Evolutionary conservation across 495 filamentous ascomycete genomes (phyloP), one percentile per base, ranked within the genome.

Genomic region (Penicillium desertorum): DNA sequence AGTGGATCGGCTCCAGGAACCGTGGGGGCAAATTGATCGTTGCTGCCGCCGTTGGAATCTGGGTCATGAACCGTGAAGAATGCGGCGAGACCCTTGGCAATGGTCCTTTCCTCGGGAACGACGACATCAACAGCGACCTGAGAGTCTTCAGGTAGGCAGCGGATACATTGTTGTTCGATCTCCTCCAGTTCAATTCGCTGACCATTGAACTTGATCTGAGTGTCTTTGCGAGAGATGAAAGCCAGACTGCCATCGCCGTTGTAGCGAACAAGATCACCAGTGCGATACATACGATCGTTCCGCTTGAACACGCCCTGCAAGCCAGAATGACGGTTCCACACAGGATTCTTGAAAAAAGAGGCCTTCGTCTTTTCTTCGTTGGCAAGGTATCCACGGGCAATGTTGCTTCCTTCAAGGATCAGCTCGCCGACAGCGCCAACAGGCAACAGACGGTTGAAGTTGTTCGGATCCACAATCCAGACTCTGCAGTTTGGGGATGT

Each of bases 121-220:
- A 80, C 71, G 4, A 80, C 60, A 29, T 80, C 79, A 36, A 79
- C 73, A 20, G 68, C 75, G 2, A 75, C 72, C 45, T 76, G 71
- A 7, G 69, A 70, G 10, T 68, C 62, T 7, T 64, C 51, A 10
- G 72, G 71, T 4, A 77, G 64, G 27, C 66, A 56, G 0, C 56
- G 56, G 5, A 63, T 45, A 30, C 74, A 78, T 30, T 85, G 80
- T 53, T 83, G 78, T 66, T 89, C 86, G 48, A 89, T 81, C 56
- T 89, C 86, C 19, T 78, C 81, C 10, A 88, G 67, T 54, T 89
- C 86, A 54, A 89, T 81, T 5, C 86, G 76, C 59, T 87, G 83
- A 3, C 86, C 86, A 19, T 82, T 80, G 9, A 89, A 70, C 65
- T 89, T 89, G 27, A 87, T 81, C 58, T 87, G 84, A 14, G 81